Conservation (phyloP, 805 yeast genomes). For the Saccharomycopsis olivae region DNA sequence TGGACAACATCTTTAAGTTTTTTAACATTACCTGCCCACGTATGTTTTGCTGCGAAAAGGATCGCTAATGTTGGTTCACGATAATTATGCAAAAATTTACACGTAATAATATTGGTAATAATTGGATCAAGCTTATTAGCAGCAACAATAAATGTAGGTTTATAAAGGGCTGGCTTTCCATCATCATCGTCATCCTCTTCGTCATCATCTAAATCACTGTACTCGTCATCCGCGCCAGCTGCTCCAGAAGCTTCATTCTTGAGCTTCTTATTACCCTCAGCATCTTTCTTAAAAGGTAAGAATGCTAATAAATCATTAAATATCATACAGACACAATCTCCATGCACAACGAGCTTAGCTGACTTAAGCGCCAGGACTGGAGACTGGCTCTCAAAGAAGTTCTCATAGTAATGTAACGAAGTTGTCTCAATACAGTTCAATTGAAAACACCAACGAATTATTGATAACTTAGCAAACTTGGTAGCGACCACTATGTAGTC, state of each 20-base stretch:
- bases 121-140: slow-evolving; percentile 37
- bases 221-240: slow-evolving; percentile 9
- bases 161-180: slow-evolving; percentile 1
- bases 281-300: slow-evolving; percentile 46
- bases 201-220: slow-evolving; percentile 18
- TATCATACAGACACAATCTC: slow-evolving; percentile 48
- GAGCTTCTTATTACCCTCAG: slow-evolving; percentile 23
- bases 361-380: slow-evolving; percentile 23
- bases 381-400: slow-evolving; percentile 41
- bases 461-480: slow-evolving; percentile 64
- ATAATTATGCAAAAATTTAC: slow-evolving; percentile 62
- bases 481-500: slow-evolving; percentile 63
- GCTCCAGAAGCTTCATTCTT: slow-evolving; percentile 25
- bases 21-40: slow-evolving; percentile 74
- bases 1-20: slow-evolving; percentile 50
- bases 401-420: slow-evolving; percentile 82
- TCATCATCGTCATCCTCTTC: slow-evolving; percentile 12
- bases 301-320: slow-evolving; percentile 63
- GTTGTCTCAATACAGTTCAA: slow-evolving; percentile 51
- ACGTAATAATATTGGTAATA: slow-evolving; percentile 55
- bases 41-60: slow-evolving; percentile 42
- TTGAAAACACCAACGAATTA: slow-evolving; percentile 57
- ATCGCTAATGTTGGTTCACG: slow-evolving; percentile 76
- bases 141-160: slow-evolving; percentile 14
- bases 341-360: slow-evolving; percentile 49